Percentiles rank a stretch among this genome's conserved stretches.
These are phyloP conservation scores for Dictyostelium brefeldianum DNA, from an alignment of 78 protist species.

Conservation along the genomic window DNA sequence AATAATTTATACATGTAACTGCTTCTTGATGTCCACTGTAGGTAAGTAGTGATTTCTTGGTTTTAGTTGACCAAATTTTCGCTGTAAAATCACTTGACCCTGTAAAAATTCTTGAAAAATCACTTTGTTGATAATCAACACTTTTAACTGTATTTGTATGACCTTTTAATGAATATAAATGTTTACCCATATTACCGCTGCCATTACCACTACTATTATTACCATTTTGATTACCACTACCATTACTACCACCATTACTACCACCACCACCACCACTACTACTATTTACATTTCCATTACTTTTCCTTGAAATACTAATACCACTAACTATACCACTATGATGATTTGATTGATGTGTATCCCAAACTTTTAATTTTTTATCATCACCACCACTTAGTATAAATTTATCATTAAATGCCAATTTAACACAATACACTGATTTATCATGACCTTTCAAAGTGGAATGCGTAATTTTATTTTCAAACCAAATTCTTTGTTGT, in stretches of 20 bases:
- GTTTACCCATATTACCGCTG: not conserved
- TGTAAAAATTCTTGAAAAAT: conserved; percentile 33
- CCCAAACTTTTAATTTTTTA: conserved; percentile 66
- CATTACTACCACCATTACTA: not conserved
- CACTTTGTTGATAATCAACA: conserved; percentile 13
- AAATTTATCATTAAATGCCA: not conserved
- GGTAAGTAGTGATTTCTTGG: conserved; percentile 17
- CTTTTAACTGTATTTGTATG: conserved; percentile 14
- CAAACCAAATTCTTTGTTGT: conserved; percentile 54
- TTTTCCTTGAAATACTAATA: conserved; percentile 3
- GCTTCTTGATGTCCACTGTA: conserved; percentile 42
- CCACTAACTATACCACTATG: not conserved
- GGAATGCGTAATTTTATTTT: not conserved
- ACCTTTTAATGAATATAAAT: conserved; percentile 46
- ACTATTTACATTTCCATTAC: not conserved
- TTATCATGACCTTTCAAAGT: conserved; percentile 60
- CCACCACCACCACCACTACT: not conserved
- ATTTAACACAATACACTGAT: conserved; percentile 18
- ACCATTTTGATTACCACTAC: not conserved
- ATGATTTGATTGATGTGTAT: not conserved
- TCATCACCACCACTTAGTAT: conserved; percentile 42
- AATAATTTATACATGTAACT: conserved; percentile 37
- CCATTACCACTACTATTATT: not conserved
- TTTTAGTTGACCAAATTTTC: conserved; percentile 18
- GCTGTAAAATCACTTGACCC: conserved; percentile 24